Evolutionary conservation across 2,329 filamentous ascomycete species (phyloP).

Genomic region (Paradendryphiella salina): DNA sequence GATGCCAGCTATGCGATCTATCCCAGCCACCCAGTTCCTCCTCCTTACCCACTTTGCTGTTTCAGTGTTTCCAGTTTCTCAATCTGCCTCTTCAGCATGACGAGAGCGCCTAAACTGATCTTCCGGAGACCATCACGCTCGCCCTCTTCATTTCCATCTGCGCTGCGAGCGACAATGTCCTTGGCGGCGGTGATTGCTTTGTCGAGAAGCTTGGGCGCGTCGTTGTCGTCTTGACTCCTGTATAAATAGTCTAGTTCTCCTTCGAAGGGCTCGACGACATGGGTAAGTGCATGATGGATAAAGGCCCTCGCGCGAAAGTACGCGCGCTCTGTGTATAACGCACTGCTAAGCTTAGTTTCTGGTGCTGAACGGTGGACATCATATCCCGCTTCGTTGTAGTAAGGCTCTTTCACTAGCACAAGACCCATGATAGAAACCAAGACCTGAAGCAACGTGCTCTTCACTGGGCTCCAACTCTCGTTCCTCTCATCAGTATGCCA

Average conservation of each 20-base stretch:
- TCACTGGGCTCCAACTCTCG: slow-evolving; percentile 58
- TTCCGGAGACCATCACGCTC: slow-evolving; percentile 51
- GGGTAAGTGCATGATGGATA: slow-evolving; percentile 53
- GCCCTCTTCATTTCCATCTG: slow-evolving; percentile 26
- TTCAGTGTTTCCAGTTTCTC: slow-evolving; percentile 43
- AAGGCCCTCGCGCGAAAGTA: slow-evolving; percentile 58
- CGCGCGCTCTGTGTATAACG: slow-evolving; percentile 58
- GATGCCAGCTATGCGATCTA: neutral
- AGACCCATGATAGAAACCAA: slow-evolving; percentile 61
- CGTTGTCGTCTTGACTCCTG: slow-evolving; percentile 34
- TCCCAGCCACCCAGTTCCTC: neutral
- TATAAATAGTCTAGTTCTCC: slow-evolving; percentile 61
- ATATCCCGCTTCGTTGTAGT: slow-evolving; percentile 67
- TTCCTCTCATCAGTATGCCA: slow-evolving; percentile 59
- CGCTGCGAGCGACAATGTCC: slow-evolving; percentile 48
- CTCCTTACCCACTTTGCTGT: neutral
- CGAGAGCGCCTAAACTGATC: slow-evolving; percentile 54
- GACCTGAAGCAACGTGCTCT: slow-evolving; percentile 61
- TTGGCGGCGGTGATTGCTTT: slow-evolving; percentile 51
- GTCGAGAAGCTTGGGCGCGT: slow-evolving; percentile 48
- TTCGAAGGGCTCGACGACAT: slow-evolving; percentile 52
- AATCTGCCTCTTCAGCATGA: slow-evolving; percentile 49
- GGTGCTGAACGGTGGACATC: slow-evolving; percentile 55
- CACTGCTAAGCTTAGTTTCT: slow-evolving; percentile 52
- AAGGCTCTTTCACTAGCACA: slow-evolving; percentile 62